Evolutionary conservation across 2,329 filamentous ascomycete species (phyloP), one percentile per base, ranked within the genome.

Genomic region (Cyphellophora attinorum): DNA sequence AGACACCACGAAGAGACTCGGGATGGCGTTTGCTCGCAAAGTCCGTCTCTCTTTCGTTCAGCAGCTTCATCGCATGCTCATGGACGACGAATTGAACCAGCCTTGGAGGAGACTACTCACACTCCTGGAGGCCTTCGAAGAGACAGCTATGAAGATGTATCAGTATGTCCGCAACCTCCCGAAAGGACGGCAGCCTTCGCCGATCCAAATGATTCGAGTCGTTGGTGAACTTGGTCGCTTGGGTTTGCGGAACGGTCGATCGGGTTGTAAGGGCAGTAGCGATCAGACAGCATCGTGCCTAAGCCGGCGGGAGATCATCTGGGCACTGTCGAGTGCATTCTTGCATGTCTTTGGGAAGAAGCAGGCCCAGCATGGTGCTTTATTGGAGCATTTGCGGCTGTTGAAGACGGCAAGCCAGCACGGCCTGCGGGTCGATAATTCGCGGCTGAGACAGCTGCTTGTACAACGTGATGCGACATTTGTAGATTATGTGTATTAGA

Each of bases 51-150:
- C 76, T 3, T 85, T 96, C 65, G 88, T 86, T 55, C 76, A 91
- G 34, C 85, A 93, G 54, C 79, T 86, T 33, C 82, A 91, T 49
- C 66, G 76, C 32, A 88, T 93, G 77, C 82, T 85, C 55, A 79
- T 84, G 49, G 85, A 93, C 55, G 83, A 82, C 4, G 60, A 68
- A 3, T 79, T 89, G 63, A 96, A 96, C 60, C 73, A 76, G 3
- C 54, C 71, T 5, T 47, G 55, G 3, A 83, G 78, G 0, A 81
- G 91, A 10, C 64, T 89, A 4, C 57, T 61, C n/a, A 93, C 91
- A 47, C 62, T 95, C 3, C 74, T 79, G 50, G 68, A 70, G n/a
- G 77, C 76, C 19, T 89, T 95, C 49, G 51, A 65, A 12, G 85
- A 93, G 55, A 78, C 82, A 5, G 86, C 85, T 6, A 76, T 75